Evolutionary conservation across 177 flowering plant species (phyloP), one percentile per base, ranked within the genome.

Genomic region (Telopea speciosissima): DNA sequence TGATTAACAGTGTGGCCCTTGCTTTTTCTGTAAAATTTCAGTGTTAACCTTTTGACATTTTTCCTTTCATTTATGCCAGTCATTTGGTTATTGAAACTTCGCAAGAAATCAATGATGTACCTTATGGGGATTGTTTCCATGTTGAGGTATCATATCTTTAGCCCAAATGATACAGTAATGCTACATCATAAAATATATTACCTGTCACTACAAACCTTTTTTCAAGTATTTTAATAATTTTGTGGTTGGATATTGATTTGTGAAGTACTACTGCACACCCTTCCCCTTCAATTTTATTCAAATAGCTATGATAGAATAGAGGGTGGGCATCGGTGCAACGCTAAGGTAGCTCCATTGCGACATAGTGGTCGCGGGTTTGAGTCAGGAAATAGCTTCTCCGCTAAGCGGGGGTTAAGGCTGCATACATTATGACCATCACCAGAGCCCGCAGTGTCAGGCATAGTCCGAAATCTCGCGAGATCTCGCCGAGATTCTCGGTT

Each of bases 41-140:
- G 0, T 19, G 23, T 7, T 44, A 9, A 62, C 54, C 8, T 54
- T 70, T 17, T 73, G 33, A 77, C 73, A 58, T 36, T 62, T 69
- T 36, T 65, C 12, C 70, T 73, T 76, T 54, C 6, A 24, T 73
- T 72, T 77, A 54, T 81, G 19, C 70, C 91, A 95, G 97, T 75
- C 94, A 91, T 81, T 79, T 95, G 83, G 80, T 93, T 69, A 76
- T 93, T 70, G 90, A 91, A 83, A 90, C 96, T 65, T 87, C 97
- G 58, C 97, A 95, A 82, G 93, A 90, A 74, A 74, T 95, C 76
- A 84, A 60, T 80, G 99, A 90, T 24, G 97, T 91, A 23, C 99
- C 97, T 40, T 95, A 88, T 81, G 89, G 82, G 64, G 99, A 92
- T 82, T 89, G 90, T 81, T 95, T 95, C 70, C 75, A 78, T 31